Percentiles rank a stretch among this genome's conserved stretches.
Evolutionary conservation across 1,284 basidiomycete genomes (phyloP).

Genomic region (Papiliotrema fonsecae): DNA sequence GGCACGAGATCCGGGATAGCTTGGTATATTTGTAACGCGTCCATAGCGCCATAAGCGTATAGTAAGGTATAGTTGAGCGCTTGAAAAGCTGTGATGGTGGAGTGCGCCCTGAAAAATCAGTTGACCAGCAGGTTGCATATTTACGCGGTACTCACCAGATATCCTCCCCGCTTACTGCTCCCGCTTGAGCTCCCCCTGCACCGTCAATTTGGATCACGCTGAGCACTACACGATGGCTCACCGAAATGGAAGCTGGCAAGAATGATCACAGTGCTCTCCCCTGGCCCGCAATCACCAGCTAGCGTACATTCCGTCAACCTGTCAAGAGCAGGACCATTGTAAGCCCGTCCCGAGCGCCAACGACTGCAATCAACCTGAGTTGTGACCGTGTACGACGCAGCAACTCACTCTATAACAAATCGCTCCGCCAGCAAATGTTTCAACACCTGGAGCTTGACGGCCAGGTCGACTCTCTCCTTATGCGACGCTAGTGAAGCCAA

Average conservation of each 20-base stretch:
- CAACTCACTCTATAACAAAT: background rate
- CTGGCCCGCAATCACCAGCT: conserved; percentile 13
- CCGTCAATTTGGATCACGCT: background rate
- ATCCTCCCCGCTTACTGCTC: conserved; percentile 23
- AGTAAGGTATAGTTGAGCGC: conserved; percentile 25
- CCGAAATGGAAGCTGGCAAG: conserved; percentile 30
- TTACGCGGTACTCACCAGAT: conserved; percentile 20
- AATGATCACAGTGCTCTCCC: conserved; percentile 25
- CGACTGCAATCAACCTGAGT: background rate
- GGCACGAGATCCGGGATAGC: conserved; percentile 25
- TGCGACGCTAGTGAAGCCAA: background rate
- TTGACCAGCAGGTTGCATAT: background rate
- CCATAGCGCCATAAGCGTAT: conserved; percentile 17
- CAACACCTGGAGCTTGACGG: background rate
- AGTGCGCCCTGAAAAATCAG: conserved; percentile 16
- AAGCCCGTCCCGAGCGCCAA: background rate
- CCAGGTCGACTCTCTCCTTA: background rate
- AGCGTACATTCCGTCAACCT: conserved; percentile 19
- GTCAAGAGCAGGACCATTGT: conserved; percentile 9
- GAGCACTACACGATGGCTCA: background rate
- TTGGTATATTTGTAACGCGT: conserved; percentile 26
- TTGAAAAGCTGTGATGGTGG: conserved; percentile 16
- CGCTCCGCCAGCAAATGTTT: conserved; percentile 1
- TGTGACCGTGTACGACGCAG: background rate
- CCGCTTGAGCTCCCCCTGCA: conserved; percentile 7